Conservation (phyloP, 2,329 filamentous ascomycete genomes). For the Colletotrichum echinochloae region DNA sequence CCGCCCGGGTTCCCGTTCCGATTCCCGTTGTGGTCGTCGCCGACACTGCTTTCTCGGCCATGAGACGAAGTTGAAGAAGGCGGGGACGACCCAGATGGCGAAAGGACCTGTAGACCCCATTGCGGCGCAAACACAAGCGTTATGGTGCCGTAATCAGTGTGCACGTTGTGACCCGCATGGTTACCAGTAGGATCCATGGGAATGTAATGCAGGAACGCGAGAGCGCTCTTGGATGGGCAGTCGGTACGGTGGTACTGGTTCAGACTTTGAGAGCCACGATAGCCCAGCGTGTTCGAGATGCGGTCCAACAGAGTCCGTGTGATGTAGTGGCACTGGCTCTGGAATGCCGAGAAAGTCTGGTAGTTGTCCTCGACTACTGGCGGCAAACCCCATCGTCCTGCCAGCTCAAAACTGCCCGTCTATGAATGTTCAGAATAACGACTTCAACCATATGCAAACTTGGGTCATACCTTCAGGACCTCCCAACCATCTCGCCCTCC, state of each 20-base stretch:
- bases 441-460: background rate
- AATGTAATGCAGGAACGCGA: conserved; percentile 5
- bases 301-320: background rate
- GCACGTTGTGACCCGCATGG: background rate
- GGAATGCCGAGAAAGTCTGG: background rate
- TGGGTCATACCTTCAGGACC: background rate
- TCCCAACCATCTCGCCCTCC: conserved; percentile 3
- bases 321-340: conserved; percentile 13
- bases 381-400: background rate
- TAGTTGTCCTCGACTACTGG: conserved; percentile 4
- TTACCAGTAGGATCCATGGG: background rate
- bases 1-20: background rate
- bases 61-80: background rate
- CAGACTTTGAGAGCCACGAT: background rate
- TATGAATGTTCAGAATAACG: background rate
- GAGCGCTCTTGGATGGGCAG: conserved; percentile 2
- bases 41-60: background rate
- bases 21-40: no score
- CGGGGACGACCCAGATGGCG: background rate
- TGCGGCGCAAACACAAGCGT: background rate
- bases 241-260: conserved; percentile 1
- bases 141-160: background rate
- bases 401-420: conserved; percentile 1
- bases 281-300: background rate
- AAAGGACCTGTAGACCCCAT: background rate